A percentile compares a stretch with the other conserved stretches of the same genome.
These are phyloP conservation scores for Elongisporangium senticosum DNA, from an alignment of 352 stramenopile species.

Conservation along the genomic window DNA sequence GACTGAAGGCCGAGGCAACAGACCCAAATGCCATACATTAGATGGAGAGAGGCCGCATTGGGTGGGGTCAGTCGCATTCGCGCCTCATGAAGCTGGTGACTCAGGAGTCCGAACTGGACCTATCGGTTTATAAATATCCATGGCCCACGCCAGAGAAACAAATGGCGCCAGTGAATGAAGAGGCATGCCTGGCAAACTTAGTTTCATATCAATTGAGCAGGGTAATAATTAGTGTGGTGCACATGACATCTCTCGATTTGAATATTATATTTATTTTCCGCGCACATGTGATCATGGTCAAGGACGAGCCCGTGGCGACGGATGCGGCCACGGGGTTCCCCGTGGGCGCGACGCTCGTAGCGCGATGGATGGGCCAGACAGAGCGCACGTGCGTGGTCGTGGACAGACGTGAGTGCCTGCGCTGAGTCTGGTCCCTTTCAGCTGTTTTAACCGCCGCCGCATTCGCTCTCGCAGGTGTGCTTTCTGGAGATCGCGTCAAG, in stretches of 20 bases:
- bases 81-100: neutral
- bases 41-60: too few species aligned
- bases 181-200: neutral
- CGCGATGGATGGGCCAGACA: slow-evolving; percentile 70
- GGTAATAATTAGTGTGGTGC: neutral
- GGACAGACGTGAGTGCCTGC: slow-evolving; percentile 49
- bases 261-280: neutral
- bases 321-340: slow-evolving; percentile 27
- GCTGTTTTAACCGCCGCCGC: neutral
- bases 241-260: neutral
- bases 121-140: neutral
- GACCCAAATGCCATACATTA: neutral
- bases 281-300: slow-evolving; percentile 1
- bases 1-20: neutral
- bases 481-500: slow-evolving; percentile 66
- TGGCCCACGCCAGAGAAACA: too few species aligned
- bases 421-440: neutral
- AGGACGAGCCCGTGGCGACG: slow-evolving; percentile 6
- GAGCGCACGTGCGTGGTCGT: slow-evolving; percentile 80
- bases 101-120: neutral
- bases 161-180: too few species aligned
- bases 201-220: neutral
- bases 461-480: slow-evolving; percentile 19
- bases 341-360: slow-evolving; percentile 58
- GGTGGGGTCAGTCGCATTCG: neutral